Base-by-base conservation (phyloP, 1,284 basidiomycete genomes). In the Bondarzewia mesenterica region DNA sequence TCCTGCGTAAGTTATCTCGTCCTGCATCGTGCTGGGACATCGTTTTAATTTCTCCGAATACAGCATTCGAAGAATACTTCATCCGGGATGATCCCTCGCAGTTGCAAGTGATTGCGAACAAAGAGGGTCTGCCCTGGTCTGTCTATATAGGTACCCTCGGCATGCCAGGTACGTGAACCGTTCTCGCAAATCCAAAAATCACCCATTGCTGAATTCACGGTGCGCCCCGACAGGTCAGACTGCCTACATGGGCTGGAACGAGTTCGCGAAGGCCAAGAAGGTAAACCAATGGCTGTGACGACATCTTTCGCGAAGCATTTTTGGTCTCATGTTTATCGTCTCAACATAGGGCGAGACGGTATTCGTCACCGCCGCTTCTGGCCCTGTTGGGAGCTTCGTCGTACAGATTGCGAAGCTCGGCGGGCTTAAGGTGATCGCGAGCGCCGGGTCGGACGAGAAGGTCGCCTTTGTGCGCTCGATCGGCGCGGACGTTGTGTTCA, bases 361-460 rank as follows among this genome's bases (percentile, higher is more conserved):
- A 22, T 77, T 78, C 49, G 68, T 84, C 14, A 72, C 70, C 2
- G 73, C 75, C 5, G 80, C 75, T 4, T 78, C 76, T 18, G 77
- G 75, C 7, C 66, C 70, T 0, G 78, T 75, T 43, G 68, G 72
- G n/a, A 37, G 54, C 47, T 45, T 36, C 32, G 44, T 45, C 29
- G 27, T 45, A n/a, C 44, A 45, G 32, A 27, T 45, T 5, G 44
- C 44, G 29, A 45, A 45, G n/a, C 27, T 45, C 16, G 44, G 22
- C 21, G 44, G 44, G 10, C 44, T 45, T 10, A 36, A 36, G 16
- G 32, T 45, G 25, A 36, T 45, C 18, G 44, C 44, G 14, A 36
- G 27, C 18, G 38, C 38, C 20, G 27, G 44, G 7, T 45, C 29
- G 5, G 18, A 26, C 15, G 20, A 36, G 21, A 45, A 36, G 16